Conservation (phyloP, 2,329 filamentous ascomycete genomes). For the Bipolaris oryzae region DNA sequence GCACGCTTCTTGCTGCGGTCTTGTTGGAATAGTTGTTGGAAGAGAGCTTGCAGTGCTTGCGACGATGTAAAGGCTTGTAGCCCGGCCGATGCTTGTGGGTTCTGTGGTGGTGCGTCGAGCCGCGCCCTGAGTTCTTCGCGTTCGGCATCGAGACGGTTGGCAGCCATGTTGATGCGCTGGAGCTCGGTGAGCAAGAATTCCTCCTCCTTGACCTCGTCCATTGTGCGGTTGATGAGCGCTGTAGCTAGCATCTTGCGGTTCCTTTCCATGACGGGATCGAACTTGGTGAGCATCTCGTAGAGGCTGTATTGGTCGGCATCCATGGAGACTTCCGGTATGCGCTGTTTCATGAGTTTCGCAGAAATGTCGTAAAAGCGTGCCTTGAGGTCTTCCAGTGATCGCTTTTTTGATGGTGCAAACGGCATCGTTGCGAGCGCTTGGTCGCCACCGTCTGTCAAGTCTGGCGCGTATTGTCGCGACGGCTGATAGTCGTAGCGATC, state of each 20-base stretch:
- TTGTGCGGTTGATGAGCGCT: slow-evolving; percentile 76
- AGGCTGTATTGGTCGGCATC: slow-evolving; percentile 77
- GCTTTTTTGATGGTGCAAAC: slow-evolving; percentile 56
- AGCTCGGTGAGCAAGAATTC: slow-evolving; percentile 87
- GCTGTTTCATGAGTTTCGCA: slow-evolving; percentile 53
- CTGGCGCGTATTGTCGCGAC: slow-evolving; percentile 31
- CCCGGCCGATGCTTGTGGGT: slow-evolving; percentile 36
- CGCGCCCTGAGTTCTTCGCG: slow-evolving; percentile 84
- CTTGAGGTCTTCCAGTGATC: slow-evolving; percentile 90
- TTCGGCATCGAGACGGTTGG: slow-evolving; percentile 85
- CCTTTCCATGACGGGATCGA: slow-evolving; percentile 79
- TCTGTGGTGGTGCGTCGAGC: slow-evolving; percentile 79
- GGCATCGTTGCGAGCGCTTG: slow-evolving; percentile 42
- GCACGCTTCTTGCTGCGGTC: slow-evolving; percentile 90
- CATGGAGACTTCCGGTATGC: slow-evolving; percentile 64
- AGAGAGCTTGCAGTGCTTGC: slow-evolving; percentile 75
- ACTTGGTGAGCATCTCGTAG: slow-evolving; percentile 88
- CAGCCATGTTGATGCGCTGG: slow-evolving; percentile 85
- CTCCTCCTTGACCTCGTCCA: slow-evolving; percentile 91
- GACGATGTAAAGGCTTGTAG: slow-evolving; percentile 74
- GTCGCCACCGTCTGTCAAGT: slow-evolving; percentile 28
- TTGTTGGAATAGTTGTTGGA: slow-evolving; percentile 79
- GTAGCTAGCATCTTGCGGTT: slow-evolving; percentile 84
- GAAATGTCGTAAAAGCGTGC: slow-evolving; percentile 87
- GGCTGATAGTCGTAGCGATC: slow-evolving; percentile 84